Evolutionary conservation across 257 asterid species (phyloP).

Genomic region (Craterostigma plantagineum): DNA sequence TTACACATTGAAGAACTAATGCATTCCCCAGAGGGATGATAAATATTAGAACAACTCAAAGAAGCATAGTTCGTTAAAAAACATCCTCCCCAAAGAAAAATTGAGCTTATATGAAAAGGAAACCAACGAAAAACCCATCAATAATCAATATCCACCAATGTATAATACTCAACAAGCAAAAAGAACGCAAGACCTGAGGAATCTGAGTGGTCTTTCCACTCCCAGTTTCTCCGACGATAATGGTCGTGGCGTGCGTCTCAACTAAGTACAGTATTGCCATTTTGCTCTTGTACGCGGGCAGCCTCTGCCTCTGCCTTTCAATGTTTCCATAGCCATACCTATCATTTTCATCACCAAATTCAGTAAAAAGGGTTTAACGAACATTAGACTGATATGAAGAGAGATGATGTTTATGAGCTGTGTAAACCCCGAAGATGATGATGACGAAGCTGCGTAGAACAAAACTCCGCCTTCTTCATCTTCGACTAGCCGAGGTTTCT

Average conservation of each 20-base stretch:
- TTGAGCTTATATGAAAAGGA: too few relatives aligned
- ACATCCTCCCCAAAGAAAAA: too few relatives aligned
- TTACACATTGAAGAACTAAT: too few relatives aligned
- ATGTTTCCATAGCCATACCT: conserved; percentile 49
- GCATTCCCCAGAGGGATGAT: too few relatives aligned
- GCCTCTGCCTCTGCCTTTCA: conserved; percentile 60
- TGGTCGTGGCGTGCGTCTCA: conserved; percentile 78
- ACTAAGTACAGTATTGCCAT: conserved; percentile 62
- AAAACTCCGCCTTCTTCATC: conserved; percentile 95
- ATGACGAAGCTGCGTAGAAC: conserved; percentile 29
- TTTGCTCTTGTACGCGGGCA: conserved; percentile 62
- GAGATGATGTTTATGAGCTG: too few relatives aligned
- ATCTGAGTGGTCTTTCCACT: conserved; percentile 97
- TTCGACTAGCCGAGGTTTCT: conserved; percentile 65
- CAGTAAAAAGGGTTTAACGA: neutral
- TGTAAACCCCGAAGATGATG: conserved; percentile 64
- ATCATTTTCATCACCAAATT: neutral
- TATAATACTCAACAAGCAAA: too few relatives aligned
- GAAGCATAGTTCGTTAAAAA: too few relatives aligned
- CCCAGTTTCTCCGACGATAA: conserved; percentile 91
- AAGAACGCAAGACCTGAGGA: conserved; percentile 46
- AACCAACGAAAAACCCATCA: too few relatives aligned
- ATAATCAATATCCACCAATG: too few relatives aligned
- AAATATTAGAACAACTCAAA: too few relatives aligned
- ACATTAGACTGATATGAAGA: too few relatives aligned